Evolutionary conservation across 176 grass and related monocot genomes (phyloP), one percentile per base, ranked within the genome.

Genomic region (Rhynchospora pubera): DNA sequence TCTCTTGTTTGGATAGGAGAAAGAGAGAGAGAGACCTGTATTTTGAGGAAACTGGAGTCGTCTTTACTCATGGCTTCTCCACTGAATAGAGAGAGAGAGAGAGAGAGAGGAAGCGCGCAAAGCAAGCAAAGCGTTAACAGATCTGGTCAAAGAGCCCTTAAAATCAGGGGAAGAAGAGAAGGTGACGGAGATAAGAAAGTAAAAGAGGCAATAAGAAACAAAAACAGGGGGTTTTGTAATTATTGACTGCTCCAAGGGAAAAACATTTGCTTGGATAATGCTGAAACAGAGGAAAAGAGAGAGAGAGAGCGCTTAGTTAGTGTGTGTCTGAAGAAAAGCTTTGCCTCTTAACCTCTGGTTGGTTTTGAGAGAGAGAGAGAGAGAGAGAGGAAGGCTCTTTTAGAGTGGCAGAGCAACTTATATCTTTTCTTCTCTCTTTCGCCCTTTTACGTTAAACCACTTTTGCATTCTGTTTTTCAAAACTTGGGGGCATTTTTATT

Each of bases 61-160:
- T 91, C 87, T 85, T 91, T 91, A 86, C 91, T 93, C 91, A 93
- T 93, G 62, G 51, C 65, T 89, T 73, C 84, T 65, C 39, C 32
- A 44, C 83, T 16, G 16, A 62, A 74, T 69, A 15, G 80, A 21
- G n/a, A n/a, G 30, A 46, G 15, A 72, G 68, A 47, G 68, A 64
- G 62, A 32, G 46, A 68, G 30, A 39, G 57, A 24, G 79, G 28
- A 65, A 28, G 79, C 86, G 66, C 53, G 51, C 82, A 59, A 46
- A 18, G 55, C 67, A 46, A 76, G 12, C 63, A 84, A 78, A 80
- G 79, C 78, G 15, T 58, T 67, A 78, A 80, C 83, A 82, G 80
- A 90, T 88, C 91, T 93, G 83, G 0, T 85, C 66, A 77, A 16
- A 66, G 58, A 64, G 45, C 67, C 72, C 59, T 84, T 88, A 81